Evolutionary conservation across 352 stramenopile species (phyloP).

Genomic region (Phytophthora pisi): DNA sequence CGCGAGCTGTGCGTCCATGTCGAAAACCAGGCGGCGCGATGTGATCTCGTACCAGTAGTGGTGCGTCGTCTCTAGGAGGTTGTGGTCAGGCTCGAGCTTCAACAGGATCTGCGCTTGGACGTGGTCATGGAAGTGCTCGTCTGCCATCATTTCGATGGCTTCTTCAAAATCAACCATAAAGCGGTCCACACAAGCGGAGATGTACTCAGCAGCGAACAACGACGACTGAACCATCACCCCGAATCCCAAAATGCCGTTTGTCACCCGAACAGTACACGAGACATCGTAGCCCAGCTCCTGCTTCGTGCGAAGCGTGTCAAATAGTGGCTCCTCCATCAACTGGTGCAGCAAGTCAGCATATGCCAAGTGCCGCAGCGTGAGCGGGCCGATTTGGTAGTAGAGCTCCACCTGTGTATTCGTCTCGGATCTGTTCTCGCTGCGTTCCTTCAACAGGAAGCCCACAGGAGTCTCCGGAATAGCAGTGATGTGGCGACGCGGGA

Average conservation of each 20-base stretch:
- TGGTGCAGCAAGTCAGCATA: conserved; percentile 86
- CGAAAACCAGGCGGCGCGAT: conserved; percentile 70
- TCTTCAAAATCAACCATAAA: conserved; percentile 85
- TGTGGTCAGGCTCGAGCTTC: conserved; percentile 84
- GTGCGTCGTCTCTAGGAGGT: conserved; percentile 75
- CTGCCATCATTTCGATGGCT: conserved; percentile 69
- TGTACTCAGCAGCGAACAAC: conserved; percentile 68
- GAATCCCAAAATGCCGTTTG: conserved; percentile 83
- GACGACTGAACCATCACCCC: conserved; percentile 88
- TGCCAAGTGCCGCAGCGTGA: conserved; percentile 64
- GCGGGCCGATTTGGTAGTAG: conserved; percentile 88
- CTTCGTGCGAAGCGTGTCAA: conserved; percentile 88
- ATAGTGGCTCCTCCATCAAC: conserved; percentile 90
- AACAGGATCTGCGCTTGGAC: conserved; percentile 80
- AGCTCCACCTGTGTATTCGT: conserved; percentile 86
- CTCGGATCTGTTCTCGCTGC: conserved; percentile 75
- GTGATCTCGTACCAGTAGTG: conserved; percentile 86
- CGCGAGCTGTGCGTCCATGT: conserved; percentile 73
- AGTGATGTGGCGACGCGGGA: conserved; percentile 61
- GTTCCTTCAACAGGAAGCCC: conserved; percentile 61
- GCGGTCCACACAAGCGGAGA: conserved; percentile 64
- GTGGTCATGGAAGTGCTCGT: conserved; percentile 81
- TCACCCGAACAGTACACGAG: conserved; percentile 84
- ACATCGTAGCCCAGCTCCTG: conserved; percentile 91
- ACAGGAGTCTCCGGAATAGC: conserved; percentile 47